Conservation (phyloP, 331 rosid species). For the Acacia pycnantha region DNA sequence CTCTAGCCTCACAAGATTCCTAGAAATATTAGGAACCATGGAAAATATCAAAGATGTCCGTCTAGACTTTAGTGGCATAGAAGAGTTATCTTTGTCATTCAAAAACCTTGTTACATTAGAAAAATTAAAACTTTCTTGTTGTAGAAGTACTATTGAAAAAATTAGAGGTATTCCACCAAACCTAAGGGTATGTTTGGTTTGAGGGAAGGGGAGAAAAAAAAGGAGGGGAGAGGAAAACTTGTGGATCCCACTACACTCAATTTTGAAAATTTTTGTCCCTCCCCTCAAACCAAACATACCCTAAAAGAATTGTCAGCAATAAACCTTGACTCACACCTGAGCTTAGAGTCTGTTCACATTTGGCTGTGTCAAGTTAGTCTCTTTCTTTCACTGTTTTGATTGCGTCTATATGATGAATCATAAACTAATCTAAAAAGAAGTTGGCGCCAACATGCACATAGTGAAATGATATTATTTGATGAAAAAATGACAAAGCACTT, state of each 20-base stretch:
- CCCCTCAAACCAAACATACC: too few relatives aligned
- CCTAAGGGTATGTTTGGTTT: too few relatives aligned
- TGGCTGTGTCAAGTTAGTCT: not conserved
- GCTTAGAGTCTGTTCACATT: not conserved
- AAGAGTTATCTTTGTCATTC: not conserved
- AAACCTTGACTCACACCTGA: not conserved
- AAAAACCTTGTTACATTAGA: not conserved
- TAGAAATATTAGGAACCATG: not conserved
- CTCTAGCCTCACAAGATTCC: not conserved
- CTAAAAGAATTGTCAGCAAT: not conserved
- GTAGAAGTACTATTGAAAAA: not conserved
- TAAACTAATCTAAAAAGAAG: not conserved
- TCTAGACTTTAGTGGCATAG: not conserved
- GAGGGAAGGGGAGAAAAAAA: too few relatives aligned
- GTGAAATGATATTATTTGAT: not conserved
- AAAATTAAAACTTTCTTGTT: not conserved
- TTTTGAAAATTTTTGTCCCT: too few relatives aligned
- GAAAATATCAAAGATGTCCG: not conserved
- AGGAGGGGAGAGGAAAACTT: too few relatives aligned
- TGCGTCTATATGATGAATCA: not conserved
- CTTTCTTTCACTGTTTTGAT: not conserved
- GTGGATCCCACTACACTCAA: too few relatives aligned
- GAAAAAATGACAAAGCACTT: not conserved
- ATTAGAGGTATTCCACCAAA: not conserved
- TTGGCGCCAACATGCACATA: not conserved